Conservation (phyloP, 1,284 basidiomycete species). For the Sphagnurus paluster region DNA sequence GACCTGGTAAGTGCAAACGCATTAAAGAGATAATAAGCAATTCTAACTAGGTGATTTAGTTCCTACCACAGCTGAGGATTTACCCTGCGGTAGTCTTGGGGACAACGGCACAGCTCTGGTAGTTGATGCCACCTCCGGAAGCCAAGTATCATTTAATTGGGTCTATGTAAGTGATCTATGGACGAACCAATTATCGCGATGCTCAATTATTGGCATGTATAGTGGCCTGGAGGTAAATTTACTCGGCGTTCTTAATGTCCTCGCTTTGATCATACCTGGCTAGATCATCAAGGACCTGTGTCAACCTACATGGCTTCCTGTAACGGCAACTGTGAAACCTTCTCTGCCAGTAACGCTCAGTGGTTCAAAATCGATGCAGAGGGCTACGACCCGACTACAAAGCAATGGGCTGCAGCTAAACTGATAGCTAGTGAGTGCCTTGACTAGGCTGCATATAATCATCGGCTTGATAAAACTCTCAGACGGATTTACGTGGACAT, state of each 20-base stretch:
- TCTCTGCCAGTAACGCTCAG: slow-evolving; percentile 30
- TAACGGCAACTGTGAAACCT: slow-evolving; percentile 35
- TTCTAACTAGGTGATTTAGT: slow-evolving; percentile 20
- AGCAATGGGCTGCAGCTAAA: slow-evolving; percentile 35
- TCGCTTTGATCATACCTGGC: background rate
- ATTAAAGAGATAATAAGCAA: background rate
- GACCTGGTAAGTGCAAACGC: slow-evolving; percentile 26
- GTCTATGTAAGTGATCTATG: slow-evolving; percentile 35
- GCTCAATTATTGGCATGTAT: background rate
- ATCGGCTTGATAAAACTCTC: background rate
- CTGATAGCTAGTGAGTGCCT: slow-evolving; percentile 32
- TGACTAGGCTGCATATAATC: background rate
- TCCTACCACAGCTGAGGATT: slow-evolving; percentile 28
- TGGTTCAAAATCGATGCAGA: slow-evolving; percentile 41
- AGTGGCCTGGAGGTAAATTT: slow-evolving; percentile 38
- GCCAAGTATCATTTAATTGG: slow-evolving; percentile 37
- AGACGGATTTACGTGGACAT: slow-evolving; percentile 36
- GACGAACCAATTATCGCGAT: background rate
- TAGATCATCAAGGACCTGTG: slow-evolving; percentile 41
- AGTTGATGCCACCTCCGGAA: slow-evolving; percentile 32
- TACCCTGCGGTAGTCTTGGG: slow-evolving; percentile 35
- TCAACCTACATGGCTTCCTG: slow-evolving; percentile 43
- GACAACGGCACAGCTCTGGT: slow-evolving; percentile 30
- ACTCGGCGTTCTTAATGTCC: background rate
- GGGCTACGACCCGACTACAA: slow-evolving; percentile 31